Percentiles rank a stretch among this genome's conserved stretches.
These are phyloP conservation scores for Lathyrus sativus DNA, from an alignment of 306 rosid genomes.

Conservation along the genomic window DNA sequence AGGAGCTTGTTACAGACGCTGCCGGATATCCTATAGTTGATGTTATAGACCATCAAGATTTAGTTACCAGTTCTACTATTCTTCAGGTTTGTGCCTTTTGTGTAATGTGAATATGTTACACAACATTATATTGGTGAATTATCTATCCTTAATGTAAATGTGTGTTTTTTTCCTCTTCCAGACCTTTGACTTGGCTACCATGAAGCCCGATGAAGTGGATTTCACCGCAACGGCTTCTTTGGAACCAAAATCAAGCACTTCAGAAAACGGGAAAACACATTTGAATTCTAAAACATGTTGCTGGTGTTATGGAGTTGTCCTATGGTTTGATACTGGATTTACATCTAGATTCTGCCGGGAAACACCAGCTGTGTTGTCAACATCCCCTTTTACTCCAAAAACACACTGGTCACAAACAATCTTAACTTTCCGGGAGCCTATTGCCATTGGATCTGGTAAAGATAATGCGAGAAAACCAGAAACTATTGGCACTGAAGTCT, in stretches of 20 bases:
- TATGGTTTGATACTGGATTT: conserved; percentile 95
- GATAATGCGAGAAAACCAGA: conserved; percentile 37
- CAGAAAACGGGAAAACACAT: conserved; percentile 17
- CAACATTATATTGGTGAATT: not conserved
- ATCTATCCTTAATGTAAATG: not conserved
- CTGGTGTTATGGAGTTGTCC: conserved; percentile 73
- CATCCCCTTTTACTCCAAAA: conserved; percentile 71
- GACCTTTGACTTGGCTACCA: conserved; percentile 87
- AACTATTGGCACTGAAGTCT: conserved; percentile 57
- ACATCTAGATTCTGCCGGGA: conserved; percentile 85
- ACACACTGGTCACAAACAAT: conserved; percentile 94
- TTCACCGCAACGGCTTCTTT: conserved; percentile 76
- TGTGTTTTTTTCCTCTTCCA: conserved; percentile 23
- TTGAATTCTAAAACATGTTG: conserved; percentile 47
- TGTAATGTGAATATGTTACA: not conserved
- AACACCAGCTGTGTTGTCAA: conserved; percentile 67
- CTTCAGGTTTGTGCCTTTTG: conserved; percentile 69
- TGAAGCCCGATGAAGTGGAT: conserved; percentile 78
- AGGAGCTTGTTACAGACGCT: conserved; percentile 76
- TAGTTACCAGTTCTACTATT: conserved; percentile 68
- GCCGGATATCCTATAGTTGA: conserved; percentile 84
- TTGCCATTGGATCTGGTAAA: conserved; percentile 54
- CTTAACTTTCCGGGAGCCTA: conserved; percentile 78
- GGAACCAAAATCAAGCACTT: conserved; percentile 50
- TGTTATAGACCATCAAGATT: conserved; percentile 59